Evolutionary conservation across 371 early-diverging fungal genomes (phyloP), one percentile per base, ranked within the genome.

Genomic region (Thermomucor indicae-seudaticae): DNA sequence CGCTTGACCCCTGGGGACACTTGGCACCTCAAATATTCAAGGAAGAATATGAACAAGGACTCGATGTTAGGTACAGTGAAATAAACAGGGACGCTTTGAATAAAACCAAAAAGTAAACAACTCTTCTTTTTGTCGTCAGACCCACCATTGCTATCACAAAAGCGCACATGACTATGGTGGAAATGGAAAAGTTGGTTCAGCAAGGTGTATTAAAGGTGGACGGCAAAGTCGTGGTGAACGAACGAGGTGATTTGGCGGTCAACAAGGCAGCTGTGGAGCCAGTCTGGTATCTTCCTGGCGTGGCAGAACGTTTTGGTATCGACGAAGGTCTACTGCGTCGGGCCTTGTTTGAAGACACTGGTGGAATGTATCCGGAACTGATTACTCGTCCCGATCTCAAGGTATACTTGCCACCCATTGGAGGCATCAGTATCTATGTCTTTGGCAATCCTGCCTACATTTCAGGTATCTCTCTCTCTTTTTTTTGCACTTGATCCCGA

Each of bases 321-420:
- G 88, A 86, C 22, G 97, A 96, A 65, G 79, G 85, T 2, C 65
- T 82, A 4, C 69, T 96, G 53, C 82, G 97, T 25, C 83, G 95
- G 2, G 89, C 90, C 0, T 66, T 96, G 16, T 96, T 95, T 54
- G 90, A 88, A 57, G 88, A 84, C 49, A 68, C 69, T 22, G 65
- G 96, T 29, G 96, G 96, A 51, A 94, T 95, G 96, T 96, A 95
- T 58, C 96, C 96, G 0, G 96, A 96, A 57, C 80, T 96, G 51
- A 90, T 96, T 51, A 94, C 94, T 19, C 78, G 96, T 25, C 93
- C 94, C 1, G 96, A 96, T 54, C 78, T 96, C 32, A 92, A 95
- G 60, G 89, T 96, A 14, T 96, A 91, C 62, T 58, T 96, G 49
- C 96, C 96, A 10, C 96, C 96, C 20, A 96, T 96, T 55, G 96